Evolutionary conservation across 2,329 filamentous ascomycete species (phyloP).

Genomic region (Thelonectria olida): DNA sequence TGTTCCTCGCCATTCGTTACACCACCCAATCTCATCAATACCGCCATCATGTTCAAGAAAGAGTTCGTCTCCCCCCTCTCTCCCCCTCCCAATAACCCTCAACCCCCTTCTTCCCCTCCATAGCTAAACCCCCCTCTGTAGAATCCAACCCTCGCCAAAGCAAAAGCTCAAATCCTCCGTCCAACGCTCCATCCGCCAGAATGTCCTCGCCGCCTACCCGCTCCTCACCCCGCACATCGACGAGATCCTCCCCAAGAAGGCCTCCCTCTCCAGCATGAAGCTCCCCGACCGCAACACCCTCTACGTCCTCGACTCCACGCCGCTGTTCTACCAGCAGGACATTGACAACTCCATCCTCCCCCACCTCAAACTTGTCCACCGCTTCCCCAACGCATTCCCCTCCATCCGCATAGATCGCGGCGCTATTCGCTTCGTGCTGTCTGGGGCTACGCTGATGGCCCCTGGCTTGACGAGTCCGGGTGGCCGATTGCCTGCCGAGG

Average conservation of each 20-base stretch:
- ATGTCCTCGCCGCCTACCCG: conserved; percentile 86
- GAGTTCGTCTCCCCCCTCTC: conserved; percentile 66
- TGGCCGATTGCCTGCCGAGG: conserved; percentile 75
- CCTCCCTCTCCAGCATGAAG: conserved; percentile 89
- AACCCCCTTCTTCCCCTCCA: conserved; percentile 27
- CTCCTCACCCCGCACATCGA: conserved; percentile 89
- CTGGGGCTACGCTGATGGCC: conserved; percentile 94
- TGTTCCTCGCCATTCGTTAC: not conserved
- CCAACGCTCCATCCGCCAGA: conserved; percentile 85
- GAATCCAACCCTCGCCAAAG: conserved; percentile 76
- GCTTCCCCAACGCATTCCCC: conserved; percentile 85
- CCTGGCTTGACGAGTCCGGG: conserved; percentile 88
- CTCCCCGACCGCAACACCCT: conserved; percentile 90
- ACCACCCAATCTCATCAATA: conserved; percentile 5
- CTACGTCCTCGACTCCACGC: conserved; percentile 80
- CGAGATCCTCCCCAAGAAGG: conserved; percentile 94
- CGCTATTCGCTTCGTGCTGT: conserved; percentile 95
- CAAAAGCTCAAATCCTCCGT: conserved; percentile 98
- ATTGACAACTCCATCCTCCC: conserved; percentile 77
- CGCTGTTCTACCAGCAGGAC: conserved; percentile 92
- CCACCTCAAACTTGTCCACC: conserved; percentile 88
- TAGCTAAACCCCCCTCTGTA: conserved; percentile 56
- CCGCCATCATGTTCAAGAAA: conserved; percentile 86
- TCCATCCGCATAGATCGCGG: conserved; percentile 91
- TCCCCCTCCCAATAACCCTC: not conserved